Evolutionary conservation across 1,284 basidiomycete species (phyloP), one percentile per base, ranked within the genome.

Genomic region (Apiotrichum montevideense): DNA sequence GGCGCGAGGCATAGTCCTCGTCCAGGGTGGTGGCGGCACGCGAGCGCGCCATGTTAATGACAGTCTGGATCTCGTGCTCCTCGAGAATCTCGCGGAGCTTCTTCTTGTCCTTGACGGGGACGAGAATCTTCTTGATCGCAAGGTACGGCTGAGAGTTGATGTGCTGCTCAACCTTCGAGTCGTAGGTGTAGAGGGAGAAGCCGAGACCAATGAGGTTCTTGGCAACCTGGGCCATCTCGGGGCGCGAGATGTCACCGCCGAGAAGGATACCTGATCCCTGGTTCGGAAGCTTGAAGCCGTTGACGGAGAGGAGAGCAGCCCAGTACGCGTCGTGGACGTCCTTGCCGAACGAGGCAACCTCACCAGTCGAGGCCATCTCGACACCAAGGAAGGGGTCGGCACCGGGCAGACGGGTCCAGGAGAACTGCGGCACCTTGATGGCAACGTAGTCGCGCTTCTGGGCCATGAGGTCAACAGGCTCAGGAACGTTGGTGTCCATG

Each of bases 401-500:
- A 59, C 74, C 74, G 14, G 80, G 80, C 46, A 99, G 77, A 62
- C 95, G 87, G 48, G 94, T 98, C 94, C 94, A 99, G 8, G 91
- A 95, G 82, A 99, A 99, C 71, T 96, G 95, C 5, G 96, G 87
- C 51, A 98, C 94, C 80, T 98, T 98, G 83, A 99, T 90, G 13
- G 93, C 88, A 15, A 88, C 89, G 74, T 98, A 98, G 76, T 96
- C 88, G 43, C 92, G 83, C 77, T 88, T 83, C 75, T 90, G 80
- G 42, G 85, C 83, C 95, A 98, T 98, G 58, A 94, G 77, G 72
- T 98, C 94, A n/a, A 94, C 78, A 7, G 95, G 91, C 66, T 86
- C 87, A 2, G 96, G 96, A 0, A 98, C 91, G 63, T 94, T 82
- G 49, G 56, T 57, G 59, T 85, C 88, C 43, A 91, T 85, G 68